Base-by-base conservation (phyloP, 75 land plant species). In the Adiantum capillusveneris region DNA sequence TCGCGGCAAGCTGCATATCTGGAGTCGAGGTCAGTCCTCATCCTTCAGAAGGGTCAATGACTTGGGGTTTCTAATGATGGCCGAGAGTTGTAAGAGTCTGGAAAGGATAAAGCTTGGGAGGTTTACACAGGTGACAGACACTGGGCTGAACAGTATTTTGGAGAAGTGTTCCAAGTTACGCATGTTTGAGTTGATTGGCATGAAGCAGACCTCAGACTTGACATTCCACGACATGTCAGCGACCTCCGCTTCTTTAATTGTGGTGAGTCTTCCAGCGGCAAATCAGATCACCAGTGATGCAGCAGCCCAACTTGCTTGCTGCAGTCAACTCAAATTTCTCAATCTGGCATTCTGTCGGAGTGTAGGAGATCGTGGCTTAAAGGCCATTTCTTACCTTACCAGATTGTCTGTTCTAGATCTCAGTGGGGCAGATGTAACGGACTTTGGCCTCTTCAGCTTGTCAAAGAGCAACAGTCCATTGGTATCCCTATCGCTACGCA, bases 71-170 rank as follows among this genome's bases (percentile, higher is more conserved):
- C 61, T 88, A 53, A 44, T 88, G 0, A 62, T 88, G 57, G 75
- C 78, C 13, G 84, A 88, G 42, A 60, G 66, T 12, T 85, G 80
- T 31, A 51, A 66, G 44, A 45, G 53, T 42, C 69, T 88, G 44
- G 77, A 85, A 54, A 73, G 80, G 21, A 53, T 88, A 14, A 79
- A 59, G 63, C 81, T 88, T 46, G 83, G 84, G 51, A 90, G 94
- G n/a, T 85, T 88, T 60, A 79, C 75, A 52, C 69, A 62, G 60
- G 84, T 86, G 22, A 86, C 90, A 30, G 94, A 88, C 72, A 85
- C 86, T 11, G 82, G 94, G 6, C 86, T 82, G 54, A 56, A 62
- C 26, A 64, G 86, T 17, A 69, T 88, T 61, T 59, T 88, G 11
- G 81, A 80, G 27, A 65, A 73, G 16, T 86, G 83, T 67, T 65